Percentiles rank a stretch among this genome's conserved stretches.
phyloP scores from a whole-genome alignment of 208 protist species.

The Phytomonas sp. region DNA sequence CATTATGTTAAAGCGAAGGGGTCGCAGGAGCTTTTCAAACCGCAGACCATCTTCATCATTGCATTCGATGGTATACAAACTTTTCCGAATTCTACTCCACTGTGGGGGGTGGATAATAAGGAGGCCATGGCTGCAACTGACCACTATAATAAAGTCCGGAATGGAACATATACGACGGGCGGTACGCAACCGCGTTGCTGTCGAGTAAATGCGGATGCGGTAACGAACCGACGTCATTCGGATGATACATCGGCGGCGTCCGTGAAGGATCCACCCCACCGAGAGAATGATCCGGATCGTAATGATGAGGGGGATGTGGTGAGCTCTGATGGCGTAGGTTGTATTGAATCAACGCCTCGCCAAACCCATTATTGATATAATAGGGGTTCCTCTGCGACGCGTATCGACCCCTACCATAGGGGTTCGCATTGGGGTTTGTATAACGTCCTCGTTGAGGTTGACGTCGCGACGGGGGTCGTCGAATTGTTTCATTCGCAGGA shows the following conservation, averaged over 20 bases:
- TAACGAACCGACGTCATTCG: neutral
- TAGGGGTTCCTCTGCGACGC: neutral
- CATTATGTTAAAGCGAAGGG: too few relatives aligned
- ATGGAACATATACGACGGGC: slow-evolving; percentile 19
- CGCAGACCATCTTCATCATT: neutral
- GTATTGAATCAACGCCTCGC: neutral
- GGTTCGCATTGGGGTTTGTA: too few relatives aligned
- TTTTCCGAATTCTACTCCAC: neutral
- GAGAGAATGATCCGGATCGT: neutral
- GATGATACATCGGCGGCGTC: neutral
- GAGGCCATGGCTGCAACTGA: slow-evolving; percentile 28
- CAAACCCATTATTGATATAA: neutral
- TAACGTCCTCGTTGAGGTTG: neutral
- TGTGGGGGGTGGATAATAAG: slow-evolving; percentile 36
- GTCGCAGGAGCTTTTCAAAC: neutral
- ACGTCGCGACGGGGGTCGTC: neutral
- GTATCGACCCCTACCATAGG: neutral
- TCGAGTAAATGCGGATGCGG: slow-evolving; percentile 10
- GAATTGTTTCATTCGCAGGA: slow-evolving; percentile 15
- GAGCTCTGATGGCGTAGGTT: neutral
- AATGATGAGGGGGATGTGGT: neutral
- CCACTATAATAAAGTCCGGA: slow-evolving; percentile 15
- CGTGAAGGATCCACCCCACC: neutral
- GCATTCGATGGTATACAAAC: neutral
- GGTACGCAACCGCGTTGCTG: slow-evolving; percentile 14